Conservation (phyloP, 306 rosid species). For the Cicer bijugum region DNA sequence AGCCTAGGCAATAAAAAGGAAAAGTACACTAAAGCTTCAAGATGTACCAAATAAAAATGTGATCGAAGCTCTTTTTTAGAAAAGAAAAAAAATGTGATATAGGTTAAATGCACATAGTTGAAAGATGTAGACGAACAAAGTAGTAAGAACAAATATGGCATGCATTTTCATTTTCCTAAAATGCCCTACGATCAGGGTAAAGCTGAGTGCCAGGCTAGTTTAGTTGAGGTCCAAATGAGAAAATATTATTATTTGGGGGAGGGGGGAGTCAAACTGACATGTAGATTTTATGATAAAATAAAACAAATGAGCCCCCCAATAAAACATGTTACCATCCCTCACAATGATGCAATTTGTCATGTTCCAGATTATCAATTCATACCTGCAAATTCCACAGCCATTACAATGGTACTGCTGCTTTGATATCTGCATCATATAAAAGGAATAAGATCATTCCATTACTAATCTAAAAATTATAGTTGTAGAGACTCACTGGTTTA, state of each 20-base stretch:
- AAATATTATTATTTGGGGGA: background rate
- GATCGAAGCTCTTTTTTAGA: background rate
- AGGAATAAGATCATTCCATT: background rate
- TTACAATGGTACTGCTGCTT: slow-evolving; percentile 82
- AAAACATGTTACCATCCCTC: background rate
- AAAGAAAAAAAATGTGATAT: background rate
- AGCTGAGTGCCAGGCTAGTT: background rate
- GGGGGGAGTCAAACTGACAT: background rate
- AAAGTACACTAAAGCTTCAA: background rate
- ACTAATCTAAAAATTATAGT: background rate
- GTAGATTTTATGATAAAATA: background rate
- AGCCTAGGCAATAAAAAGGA: background rate
- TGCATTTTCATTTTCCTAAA: slow-evolving; percentile 26
- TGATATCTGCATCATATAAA: slow-evolving; percentile 57
- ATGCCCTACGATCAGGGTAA: background rate
- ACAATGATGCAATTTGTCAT: background rate
- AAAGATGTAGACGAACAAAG: background rate
- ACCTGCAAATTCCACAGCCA: slow-evolving; percentile 97
- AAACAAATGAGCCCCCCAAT: background rate
- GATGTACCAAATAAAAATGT: background rate
- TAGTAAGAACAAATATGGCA: background rate
- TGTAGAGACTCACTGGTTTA: background rate
- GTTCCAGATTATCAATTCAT: slow-evolving; percentile 35
- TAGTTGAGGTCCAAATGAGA: background rate
- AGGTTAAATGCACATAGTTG: background rate